Evolutionary conservation across 768 basidiomycete genomes (phyloP).

Genomic region (Hygrocybe coccinea): DNA sequence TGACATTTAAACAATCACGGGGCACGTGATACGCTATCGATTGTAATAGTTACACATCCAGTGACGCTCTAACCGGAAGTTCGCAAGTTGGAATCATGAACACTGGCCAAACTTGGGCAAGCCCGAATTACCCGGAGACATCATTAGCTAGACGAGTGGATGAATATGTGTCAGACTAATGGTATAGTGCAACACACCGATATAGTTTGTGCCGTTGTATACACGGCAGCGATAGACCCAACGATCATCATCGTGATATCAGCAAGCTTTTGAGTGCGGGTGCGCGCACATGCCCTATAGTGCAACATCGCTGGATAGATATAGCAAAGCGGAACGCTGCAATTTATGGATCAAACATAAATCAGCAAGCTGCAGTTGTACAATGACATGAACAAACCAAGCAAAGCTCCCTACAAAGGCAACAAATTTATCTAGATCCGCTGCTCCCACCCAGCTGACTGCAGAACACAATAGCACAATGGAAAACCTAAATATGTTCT

Average conservation of each 20-base stretch:
- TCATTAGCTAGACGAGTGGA: slow-evolving; percentile 7
- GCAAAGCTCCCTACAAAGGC: slow-evolving; percentile 90
- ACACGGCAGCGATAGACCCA: slow-evolving; percentile 64
- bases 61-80: no score
- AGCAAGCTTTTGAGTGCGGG: slow-evolving; percentile 53
- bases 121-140: slow-evolving; percentile 7
- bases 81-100: slow-evolving; percentile 4
- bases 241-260: slow-evolving; percentile 77
- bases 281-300: slow-evolving; percentile 78
- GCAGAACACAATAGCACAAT: slow-evolving; percentile 76
- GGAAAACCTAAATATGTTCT: slow-evolving; percentile 82
- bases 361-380: background rate
- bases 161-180: background rate
- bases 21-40: background rate
- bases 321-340: slow-evolving; percentile 87
- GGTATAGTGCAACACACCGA: slow-evolving; percentile 38
- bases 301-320: slow-evolving; percentile 93
- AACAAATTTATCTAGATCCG: slow-evolving; percentile 93
- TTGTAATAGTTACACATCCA: no score
- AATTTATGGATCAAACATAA: slow-evolving; percentile 1
- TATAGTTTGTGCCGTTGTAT: slow-evolving; percentile 78
- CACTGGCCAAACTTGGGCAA: slow-evolving; percentile 12
- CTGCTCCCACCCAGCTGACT: slow-evolving; percentile 77
- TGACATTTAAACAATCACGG: background rate
- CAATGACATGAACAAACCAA: slow-evolving; percentile 69